Percentiles rank a stretch among this genome's conserved stretches.
Evolutionary conservation across 1,284 basidiomycete species (phyloP).

Genomic region (Malassezia yamatoensis): DNA sequence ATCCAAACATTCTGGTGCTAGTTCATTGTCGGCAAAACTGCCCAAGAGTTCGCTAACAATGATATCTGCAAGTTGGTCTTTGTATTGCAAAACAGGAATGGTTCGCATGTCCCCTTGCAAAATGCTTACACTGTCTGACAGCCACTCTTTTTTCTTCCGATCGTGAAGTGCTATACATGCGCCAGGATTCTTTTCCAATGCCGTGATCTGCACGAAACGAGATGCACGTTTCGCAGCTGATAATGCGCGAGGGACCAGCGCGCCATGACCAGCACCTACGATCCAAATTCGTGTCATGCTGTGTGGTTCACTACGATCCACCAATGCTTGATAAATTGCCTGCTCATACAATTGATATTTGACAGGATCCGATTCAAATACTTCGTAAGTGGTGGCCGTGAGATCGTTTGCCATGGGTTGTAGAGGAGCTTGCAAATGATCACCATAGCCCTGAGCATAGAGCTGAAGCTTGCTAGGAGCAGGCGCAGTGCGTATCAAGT

Average conservation of each 20-base stretch:
- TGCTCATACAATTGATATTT: constrained; percentile 95
- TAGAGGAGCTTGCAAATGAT: constrained; percentile 87
- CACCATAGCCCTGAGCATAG: constrained; percentile 83
- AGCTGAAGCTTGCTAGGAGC: constrained; percentile 55
- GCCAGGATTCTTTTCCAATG: constrained; percentile 76
- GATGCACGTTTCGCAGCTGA: constrained; percentile 65
- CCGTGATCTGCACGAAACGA: constrained; percentile 59
- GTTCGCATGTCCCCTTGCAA: constrained; percentile 88
- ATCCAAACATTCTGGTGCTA: constrained; percentile 92
- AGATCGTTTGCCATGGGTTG: constrained; percentile 95
- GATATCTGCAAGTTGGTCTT: constrained; percentile 69
- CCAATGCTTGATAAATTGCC: constrained; percentile 52
- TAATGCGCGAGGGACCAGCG: constrained; percentile 76
- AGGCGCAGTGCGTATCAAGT: constrained; percentile 39
- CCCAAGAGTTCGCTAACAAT: constrained; percentile 91
- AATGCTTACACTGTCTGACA: constrained; percentile 62
- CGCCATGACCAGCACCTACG: constrained; percentile 88
- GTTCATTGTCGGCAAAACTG: constrained; percentile 96
- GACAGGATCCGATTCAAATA: constrained; percentile 92
- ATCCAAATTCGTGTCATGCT: constrained; percentile 51
- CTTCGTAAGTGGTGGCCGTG: constrained; percentile 87
- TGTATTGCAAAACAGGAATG: constrained; percentile 52
- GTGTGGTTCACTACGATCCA: constrained; percentile 61
- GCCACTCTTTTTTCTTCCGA: constrained; percentile 58
- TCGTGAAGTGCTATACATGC: constrained; percentile 42